A percentile compares a stretch with the other conserved stretches of the same genome.
These are phyloP conservation scores for Actinomucor elegans DNA, from an alignment of 371 early-diverging fungal species.

Conservation along the genomic window DNA sequence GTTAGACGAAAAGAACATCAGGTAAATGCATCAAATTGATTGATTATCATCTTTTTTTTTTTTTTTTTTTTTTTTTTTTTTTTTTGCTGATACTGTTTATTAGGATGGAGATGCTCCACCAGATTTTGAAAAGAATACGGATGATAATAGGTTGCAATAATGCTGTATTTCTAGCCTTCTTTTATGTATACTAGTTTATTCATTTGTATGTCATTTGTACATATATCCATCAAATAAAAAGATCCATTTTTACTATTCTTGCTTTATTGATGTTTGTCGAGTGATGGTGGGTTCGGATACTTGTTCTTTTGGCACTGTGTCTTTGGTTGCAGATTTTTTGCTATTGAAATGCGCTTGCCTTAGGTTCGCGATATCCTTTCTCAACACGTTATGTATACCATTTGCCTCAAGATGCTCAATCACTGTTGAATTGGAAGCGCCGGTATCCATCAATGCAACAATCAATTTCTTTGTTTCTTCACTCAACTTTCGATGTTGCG, in stretches of 20 bases:
- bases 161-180: too few species aligned
- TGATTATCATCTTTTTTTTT: too few species aligned
- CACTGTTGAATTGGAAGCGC: conserved; percentile 6
- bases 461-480: neutral
- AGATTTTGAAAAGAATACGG: neutral
- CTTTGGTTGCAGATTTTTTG: neutral
- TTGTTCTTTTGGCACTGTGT: too few species aligned
- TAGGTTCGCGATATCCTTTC: conserved; percentile 18
- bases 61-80: too few species aligned
- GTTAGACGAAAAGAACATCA: conserved; percentile 19
- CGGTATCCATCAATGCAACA: conserved; percentile 5
- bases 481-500: conserved; percentile 14
- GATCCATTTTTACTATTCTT: too few species aligned
- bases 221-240: too few species aligned
- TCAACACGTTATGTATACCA: conserved; percentile 11
- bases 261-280: too few species aligned
- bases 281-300: too few species aligned
- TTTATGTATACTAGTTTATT: too few species aligned
- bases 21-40: neutral
- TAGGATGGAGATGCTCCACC: conserved; percentile 9
- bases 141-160: neutral
- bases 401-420: neutral
- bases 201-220: too few species aligned
- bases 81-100: too few species aligned
- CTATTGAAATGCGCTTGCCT: conserved; percentile 11